phyloP scores from a whole-genome alignment of 306 rosid species.

The Quercus bicolor region DNA sequence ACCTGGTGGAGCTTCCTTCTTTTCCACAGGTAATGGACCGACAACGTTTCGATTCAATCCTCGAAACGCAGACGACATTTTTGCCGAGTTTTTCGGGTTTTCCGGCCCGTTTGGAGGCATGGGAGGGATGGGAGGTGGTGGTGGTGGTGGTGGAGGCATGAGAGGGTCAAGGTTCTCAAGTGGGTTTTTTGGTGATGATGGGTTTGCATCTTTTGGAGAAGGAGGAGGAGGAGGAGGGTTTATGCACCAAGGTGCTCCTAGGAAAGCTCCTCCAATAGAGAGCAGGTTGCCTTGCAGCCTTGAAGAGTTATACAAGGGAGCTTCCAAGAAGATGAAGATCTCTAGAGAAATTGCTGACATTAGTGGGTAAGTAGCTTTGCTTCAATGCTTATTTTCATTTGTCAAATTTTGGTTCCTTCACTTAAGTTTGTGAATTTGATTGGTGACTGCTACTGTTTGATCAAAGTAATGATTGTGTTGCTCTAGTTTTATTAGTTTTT shows the following conservation, averaged over 20 bases:
- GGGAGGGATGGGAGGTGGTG: constrained; percentile 45
- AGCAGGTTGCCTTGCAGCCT: constrained; percentile 55
- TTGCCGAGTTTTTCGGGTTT: constrained; percentile 57
- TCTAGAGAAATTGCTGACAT: constrained; percentile 56
- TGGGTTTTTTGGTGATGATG: constrained; percentile 56
- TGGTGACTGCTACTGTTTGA: background rate
- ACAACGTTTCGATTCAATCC: constrained; percentile 65
- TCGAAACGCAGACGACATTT: constrained; percentile 58
- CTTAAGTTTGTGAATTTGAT: background rate
- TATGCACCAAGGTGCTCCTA: constrained; percentile 32
- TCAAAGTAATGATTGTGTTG: background rate
- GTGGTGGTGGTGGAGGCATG: constrained; percentile 38
- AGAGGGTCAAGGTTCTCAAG: constrained; percentile 51
- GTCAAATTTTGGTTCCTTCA: background rate
- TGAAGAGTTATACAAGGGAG: constrained; percentile 56
- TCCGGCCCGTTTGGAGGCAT: constrained; percentile 58
- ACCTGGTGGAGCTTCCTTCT: constrained; percentile 43
- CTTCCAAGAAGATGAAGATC: constrained; percentile 62
- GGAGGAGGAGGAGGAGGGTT: constrained; percentile 45
- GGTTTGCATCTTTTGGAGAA: constrained; percentile 47
- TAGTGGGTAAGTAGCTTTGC: constrained; percentile 44
- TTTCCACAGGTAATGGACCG: constrained; percentile 55
- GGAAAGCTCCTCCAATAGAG: constrained; percentile 59
- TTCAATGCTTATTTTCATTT: background rate
- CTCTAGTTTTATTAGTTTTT: background rate